Base-by-base conservation (phyloP, 768 basidiomycete genomes). In the Brasilioporus rufonigricans region DNA sequence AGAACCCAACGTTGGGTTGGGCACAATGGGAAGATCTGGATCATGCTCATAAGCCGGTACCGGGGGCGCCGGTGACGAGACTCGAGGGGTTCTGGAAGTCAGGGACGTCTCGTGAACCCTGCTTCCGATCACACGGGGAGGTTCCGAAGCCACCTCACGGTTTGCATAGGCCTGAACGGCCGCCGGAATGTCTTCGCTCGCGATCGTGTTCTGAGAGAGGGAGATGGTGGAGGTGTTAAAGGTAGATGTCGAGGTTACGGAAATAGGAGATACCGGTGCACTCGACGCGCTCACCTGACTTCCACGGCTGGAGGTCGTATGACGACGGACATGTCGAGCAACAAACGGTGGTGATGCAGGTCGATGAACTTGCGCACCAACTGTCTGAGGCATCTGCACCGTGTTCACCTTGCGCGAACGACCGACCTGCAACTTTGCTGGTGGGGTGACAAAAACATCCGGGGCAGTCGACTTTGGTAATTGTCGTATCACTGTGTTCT, bases 341-440 rank as follows among this genome's bases (percentile, higher is more conserved):
- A 71, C 61, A 44, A 71, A 71, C 16, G 71, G 71, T n/a, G 69
- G 69, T 4, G 69, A 71, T n/a, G 58, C 69, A n/a, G 71, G 64
- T 18, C 65, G 50, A 39, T 65, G 53, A 1, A 61, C 60, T 36
- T 65, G 61, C 12, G 53, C 1, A 16, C 58, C 41, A 14, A 49
- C 50, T n/a, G 45, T 55, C 21, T 55, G 61, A 16, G 63, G 68
- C 19, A 68, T 50, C 38, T 67, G 63, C 33, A 69, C 53, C 36
- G 59, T 61, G 44, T 59, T 68, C 43, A 54, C 59, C 41, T 69
- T 70, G 19, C 68, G 64, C 12, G 55, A 57, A 36, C 64, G 67
- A 27, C 63, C 57, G 10, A 38, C 55, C 9, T 23, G 23, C 0
- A 44, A 49, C 44, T 59, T 59, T 21, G 43, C 40, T 21, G 64